These are phyloP conservation scores for Capsicum chinense DNA, from an alignment of 257 asterid species.

Conservation along the genomic window DNA sequence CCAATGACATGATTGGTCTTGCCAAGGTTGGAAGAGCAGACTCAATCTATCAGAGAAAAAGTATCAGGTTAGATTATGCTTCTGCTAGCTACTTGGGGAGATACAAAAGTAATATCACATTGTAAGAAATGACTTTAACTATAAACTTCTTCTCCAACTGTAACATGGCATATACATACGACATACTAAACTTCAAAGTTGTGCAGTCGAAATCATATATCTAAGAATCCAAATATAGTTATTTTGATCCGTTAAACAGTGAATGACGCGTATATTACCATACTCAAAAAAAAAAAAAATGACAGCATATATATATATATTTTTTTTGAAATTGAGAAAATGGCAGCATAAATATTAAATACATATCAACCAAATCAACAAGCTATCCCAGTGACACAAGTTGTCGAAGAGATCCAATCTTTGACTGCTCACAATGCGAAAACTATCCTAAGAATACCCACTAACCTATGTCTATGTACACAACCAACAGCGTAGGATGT, in stretches of 20 bases:
- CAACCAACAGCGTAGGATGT: no score
- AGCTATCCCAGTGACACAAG: neutral
- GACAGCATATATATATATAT: no score
- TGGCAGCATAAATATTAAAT: neutral
- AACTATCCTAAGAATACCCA: neutral
- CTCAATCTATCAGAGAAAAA: conserved; percentile 74
- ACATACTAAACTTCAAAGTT: conserved; percentile 1
- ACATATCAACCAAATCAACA: neutral
- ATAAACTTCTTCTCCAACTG: conserved; percentile 2
- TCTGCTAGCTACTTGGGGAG: neutral
- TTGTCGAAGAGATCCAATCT: conserved; percentile 6
- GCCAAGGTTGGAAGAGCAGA: conserved; percentile 92
- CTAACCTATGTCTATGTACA: neutral
- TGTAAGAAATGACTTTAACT: conserved; percentile 4
- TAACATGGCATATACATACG: neutral
- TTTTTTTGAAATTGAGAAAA: neutral
- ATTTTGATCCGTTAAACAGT: neutral
- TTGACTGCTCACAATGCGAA: neutral
- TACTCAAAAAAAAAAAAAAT: no score
- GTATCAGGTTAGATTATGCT: conserved; percentile 28
- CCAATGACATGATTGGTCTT: conserved; percentile 93
- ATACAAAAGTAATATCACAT: neutral
- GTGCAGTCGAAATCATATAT: neutral
- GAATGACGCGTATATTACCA: neutral
- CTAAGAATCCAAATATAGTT: neutral